Conservation (phyloP, 768 basidiomycete species). For the Termitomyces titanicus region DNA sequence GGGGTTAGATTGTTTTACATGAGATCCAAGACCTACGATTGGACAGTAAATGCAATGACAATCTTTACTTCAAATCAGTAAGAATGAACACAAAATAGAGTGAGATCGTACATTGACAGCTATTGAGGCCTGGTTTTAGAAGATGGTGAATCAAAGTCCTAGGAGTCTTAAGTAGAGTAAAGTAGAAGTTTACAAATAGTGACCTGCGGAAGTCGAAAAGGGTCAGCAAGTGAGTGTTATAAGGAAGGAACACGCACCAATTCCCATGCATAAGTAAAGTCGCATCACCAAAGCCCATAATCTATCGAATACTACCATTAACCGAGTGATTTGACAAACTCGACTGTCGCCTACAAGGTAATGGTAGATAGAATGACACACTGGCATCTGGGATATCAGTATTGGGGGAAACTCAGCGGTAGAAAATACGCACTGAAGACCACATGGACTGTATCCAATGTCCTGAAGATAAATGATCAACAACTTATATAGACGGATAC, state of each 20-base stretch:
- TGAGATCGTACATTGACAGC: slow-evolving; percentile 30
- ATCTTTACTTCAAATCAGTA: slow-evolving; percentile 22
- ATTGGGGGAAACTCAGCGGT: neutral
- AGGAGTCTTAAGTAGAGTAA: neutral
- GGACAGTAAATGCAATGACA: slow-evolving; percentile 37
- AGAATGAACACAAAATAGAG: neutral
- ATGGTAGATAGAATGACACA: slow-evolving; percentile 38
- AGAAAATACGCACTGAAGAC: slow-evolving; percentile 30
- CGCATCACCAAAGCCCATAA: slow-evolving; percentile 32
- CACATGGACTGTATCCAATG: slow-evolving; percentile 37
- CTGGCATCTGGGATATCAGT: slow-evolving; percentile 18
- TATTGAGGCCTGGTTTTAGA: slow-evolving; percentile 28
- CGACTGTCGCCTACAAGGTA: slow-evolving; percentile 32
- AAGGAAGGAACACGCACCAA: slow-evolving; percentile 34
- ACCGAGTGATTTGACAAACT: neutral
- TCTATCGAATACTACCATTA: slow-evolving; percentile 20
- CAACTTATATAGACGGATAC: neutral
- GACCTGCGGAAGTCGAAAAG: slow-evolving; percentile 21
- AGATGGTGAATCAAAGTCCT: neutral
- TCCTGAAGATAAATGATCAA: slow-evolving; percentile 22
- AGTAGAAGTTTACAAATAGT: slow-evolving; percentile 31
- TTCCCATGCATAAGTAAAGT: slow-evolving; percentile 28
- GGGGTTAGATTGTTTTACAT: neutral
- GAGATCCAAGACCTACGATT: slow-evolving; percentile 27
- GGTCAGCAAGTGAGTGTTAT: no score